Conservation (phyloP, 257 asterid species). For the Fraxinus anomala region DNA sequence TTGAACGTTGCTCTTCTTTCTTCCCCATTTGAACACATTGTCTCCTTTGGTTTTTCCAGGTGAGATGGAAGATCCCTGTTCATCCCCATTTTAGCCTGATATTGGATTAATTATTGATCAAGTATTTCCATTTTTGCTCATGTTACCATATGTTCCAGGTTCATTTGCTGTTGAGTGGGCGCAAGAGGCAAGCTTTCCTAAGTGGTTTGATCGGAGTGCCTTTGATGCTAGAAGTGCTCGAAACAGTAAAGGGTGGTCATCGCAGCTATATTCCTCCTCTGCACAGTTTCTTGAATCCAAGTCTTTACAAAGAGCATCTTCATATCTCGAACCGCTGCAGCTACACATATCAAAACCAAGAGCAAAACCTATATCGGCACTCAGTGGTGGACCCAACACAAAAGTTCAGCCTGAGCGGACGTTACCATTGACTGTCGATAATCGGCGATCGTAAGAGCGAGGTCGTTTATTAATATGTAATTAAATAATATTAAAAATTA, state of each 20-base stretch:
- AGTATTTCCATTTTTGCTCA: not conserved
- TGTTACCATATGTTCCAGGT: constrained; percentile 45
- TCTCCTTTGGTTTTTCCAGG: no score
- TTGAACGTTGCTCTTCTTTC: no score
- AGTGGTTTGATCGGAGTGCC: constrained; percentile 59
- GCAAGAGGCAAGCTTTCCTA: constrained; percentile 56
- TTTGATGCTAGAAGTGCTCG: constrained; percentile 48
- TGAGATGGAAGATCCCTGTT: no score
- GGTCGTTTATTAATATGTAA: no score
- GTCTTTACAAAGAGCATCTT: constrained; percentile 69
- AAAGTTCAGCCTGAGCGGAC: no score
- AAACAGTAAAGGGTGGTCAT: constrained; percentile 62
- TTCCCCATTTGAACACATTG: no score
- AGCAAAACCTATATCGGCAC: constrained; percentile 51
- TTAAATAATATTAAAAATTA: no score
- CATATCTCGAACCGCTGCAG: constrained; percentile 76
- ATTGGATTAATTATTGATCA: no score
- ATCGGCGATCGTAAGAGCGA: no score
- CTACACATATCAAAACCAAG: constrained; percentile 37
- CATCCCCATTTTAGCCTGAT: not conserved
- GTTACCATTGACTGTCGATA: no score
- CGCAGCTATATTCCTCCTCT: constrained; percentile 57
- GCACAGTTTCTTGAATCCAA: constrained; percentile 46
- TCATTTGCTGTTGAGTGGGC: constrained; percentile 79
- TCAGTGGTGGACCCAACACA: no score